phyloP scores from a whole-genome alignment of 164 flowering plant genomes.

The Berberis vulgaris region DNA sequence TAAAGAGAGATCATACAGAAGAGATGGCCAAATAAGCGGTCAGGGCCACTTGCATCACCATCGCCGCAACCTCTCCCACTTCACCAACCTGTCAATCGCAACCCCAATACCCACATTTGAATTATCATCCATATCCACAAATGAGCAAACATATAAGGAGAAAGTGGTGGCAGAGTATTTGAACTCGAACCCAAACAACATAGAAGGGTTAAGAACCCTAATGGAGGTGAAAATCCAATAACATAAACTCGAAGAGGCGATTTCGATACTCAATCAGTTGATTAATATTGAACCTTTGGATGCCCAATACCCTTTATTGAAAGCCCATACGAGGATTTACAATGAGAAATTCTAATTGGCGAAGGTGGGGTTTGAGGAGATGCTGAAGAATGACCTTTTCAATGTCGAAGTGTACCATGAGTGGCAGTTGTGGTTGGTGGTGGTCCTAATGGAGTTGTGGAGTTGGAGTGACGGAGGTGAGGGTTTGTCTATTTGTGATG shows the following conservation, averaged over 20 bases:
- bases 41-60: constrained; percentile 21
- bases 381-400: constrained; percentile 53
- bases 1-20: too few relatives aligned
- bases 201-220: constrained; percentile 34
- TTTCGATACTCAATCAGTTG: constrained; percentile 41
- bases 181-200: constrained; percentile 35
- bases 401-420: constrained; percentile 81
- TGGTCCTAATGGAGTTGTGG: too few relatives aligned
- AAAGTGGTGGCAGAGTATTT: constrained; percentile 53
- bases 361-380: constrained; percentile 44
- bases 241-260: constrained; percentile 49
- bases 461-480: too few relatives aligned
- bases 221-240: constrained; percentile 62
- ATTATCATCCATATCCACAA: background rate
- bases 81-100: constrained; percentile 34
- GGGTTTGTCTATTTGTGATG: too few relatives aligned
- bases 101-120: constrained; percentile 25
- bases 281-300: constrained; percentile 54
- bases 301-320: constrained; percentile 39
- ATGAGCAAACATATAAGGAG: constrained; percentile 17
- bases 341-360: constrained; percentile 50
- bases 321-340: constrained; percentile 39
- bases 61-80: constrained; percentile 39
- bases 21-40: background rate
- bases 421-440: constrained; percentile 40